A percentile compares a stretch with the other conserved stretches of the same genome.
Conservation (phyloP, 805 yeast species). For the Hagleromyces aurorensis region DNA sequence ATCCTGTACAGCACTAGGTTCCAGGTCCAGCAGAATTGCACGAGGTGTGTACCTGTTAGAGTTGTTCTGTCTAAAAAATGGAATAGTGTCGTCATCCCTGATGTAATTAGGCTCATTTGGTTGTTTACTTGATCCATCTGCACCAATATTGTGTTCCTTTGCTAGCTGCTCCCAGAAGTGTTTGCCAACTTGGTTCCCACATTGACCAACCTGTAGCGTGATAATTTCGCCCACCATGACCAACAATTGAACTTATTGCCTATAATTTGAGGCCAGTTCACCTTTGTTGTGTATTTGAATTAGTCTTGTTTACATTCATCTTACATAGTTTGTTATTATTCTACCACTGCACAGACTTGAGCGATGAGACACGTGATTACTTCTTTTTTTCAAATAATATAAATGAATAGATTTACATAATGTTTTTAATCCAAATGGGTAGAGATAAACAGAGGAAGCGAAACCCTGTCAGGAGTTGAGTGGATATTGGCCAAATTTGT, state of each 20-base stretch:
- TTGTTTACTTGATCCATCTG: slow-evolving; percentile 28
- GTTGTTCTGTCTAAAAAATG: slow-evolving; percentile 73
- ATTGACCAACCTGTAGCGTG: slow-evolving; percentile 71
- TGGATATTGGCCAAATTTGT: no score
- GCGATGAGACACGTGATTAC: no score
- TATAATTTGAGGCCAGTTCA: slow-evolving; percentile 88
- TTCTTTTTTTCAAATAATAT: no score
- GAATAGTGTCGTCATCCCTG: slow-evolving; percentile 68
- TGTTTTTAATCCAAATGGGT: no score
- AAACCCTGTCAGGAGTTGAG: no score
- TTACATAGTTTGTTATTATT: no score
- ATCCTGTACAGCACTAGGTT: slow-evolving; percentile 77
- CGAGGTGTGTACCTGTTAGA: slow-evolving; percentile 80
- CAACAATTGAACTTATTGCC: slow-evolving; percentile 32
- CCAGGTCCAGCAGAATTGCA: slow-evolving; percentile 76
- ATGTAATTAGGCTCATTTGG: slow-evolving; percentile 9
- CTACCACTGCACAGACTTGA: no score
- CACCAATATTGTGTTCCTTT: slow-evolving; percentile 70
- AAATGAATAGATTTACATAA: no score
- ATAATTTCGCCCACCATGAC: slow-evolving; percentile 55
- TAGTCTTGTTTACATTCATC: no score
- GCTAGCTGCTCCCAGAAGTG: slow-evolving; percentile 90
- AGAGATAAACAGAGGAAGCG: no score
- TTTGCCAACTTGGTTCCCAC: slow-evolving; percentile 94
- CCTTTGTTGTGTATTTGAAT: no score